A percentile compares a stretch with the other conserved stretches of the same genome.
These are phyloP conservation scores for Populus hybrid DNA, from an alignment of 441 rosid genomes.

Conservation along the genomic window DNA sequence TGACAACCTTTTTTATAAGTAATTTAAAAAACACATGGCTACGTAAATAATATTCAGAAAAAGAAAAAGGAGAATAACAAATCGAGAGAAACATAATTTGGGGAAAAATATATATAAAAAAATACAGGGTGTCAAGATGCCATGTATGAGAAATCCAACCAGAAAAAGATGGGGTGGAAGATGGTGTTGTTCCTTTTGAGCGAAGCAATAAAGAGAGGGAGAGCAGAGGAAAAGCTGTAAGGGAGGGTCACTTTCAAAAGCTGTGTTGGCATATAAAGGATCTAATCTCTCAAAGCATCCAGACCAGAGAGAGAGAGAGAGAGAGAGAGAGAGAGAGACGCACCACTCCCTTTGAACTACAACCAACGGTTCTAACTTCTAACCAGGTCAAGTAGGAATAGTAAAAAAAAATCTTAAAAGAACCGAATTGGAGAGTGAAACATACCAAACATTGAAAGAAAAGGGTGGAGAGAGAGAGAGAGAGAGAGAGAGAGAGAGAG, in stretches of 20 bases:
- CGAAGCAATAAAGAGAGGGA: slow-evolving; percentile 34
- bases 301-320: neutral
- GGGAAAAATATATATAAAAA: neutral
- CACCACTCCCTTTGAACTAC: slow-evolving; percentile 5
- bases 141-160: slow-evolving; percentile 28
- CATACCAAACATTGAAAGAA: too few relatives aligned
- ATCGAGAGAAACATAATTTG: slow-evolving; percentile 8
- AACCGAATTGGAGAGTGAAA: neutral
- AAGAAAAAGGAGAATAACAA: slow-evolving; percentile 5
- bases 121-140: slow-evolving; percentile 25
- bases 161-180: slow-evolving; percentile 30
- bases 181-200: slow-evolving; percentile 39
- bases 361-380: slow-evolving; percentile 18
- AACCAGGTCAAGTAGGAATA: slow-evolving; percentile 1
- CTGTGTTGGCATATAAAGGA: slow-evolving; percentile 27
- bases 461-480: too few relatives aligned
- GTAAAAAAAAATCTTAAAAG: slow-evolving; percentile 6
- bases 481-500: neutral
- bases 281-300: slow-evolving; percentile 25
- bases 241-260: slow-evolving; percentile 44
- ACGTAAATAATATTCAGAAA: neutral
- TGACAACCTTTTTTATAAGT: too few relatives aligned
- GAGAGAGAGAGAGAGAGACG: too few relatives aligned
- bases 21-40: too few relatives aligned
- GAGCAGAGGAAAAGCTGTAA: slow-evolving; percentile 23